These are phyloP conservation scores for Pichia manshurica DNA, from an alignment of 805 yeast genomes.

Conservation along the genomic window DNA sequence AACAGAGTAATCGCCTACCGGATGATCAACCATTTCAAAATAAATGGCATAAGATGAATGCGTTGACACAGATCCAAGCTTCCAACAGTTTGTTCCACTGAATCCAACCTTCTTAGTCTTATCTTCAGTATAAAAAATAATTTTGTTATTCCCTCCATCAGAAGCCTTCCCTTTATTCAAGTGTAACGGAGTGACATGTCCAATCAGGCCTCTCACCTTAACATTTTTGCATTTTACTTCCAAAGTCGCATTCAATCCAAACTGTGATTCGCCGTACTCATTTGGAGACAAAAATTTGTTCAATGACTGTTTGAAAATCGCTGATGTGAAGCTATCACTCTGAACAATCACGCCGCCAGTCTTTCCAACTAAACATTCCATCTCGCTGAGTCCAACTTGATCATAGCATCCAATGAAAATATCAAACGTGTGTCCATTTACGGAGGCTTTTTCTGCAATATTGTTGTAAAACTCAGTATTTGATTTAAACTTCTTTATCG, in stretches of 20 bases:
- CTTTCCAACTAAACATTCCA: conserved; percentile 50
- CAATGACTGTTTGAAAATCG: conserved; percentile 63
- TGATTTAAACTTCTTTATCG: conserved; percentile 35
- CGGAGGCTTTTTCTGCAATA: conserved; percentile 42
- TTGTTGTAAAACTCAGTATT: conserved; percentile 44
- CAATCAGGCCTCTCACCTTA: conserved; percentile 54
- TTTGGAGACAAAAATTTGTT: conserved; percentile 39
- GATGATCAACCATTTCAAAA: conserved; percentile 40
- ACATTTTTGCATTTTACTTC: conserved; percentile 52
- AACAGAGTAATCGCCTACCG: conserved; percentile 20
- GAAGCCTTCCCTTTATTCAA: not conserved
- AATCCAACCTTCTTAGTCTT: conserved; percentile 37
- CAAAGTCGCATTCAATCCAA: conserved; percentile 56
- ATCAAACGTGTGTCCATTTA: conserved; percentile 50
- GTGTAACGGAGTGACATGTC: conserved; percentile 49
- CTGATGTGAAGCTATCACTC: conserved; percentile 60
- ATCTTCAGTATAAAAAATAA: not conserved
- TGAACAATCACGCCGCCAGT: conserved; percentile 62
- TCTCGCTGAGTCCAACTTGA: conserved; percentile 62
- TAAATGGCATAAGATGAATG: conserved; percentile 55
- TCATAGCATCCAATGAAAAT: conserved; percentile 63
- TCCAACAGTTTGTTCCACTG: conserved; percentile 55
- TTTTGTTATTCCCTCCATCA: not conserved
- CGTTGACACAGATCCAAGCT: conserved; percentile 47
- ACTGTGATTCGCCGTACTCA: conserved; percentile 35